phyloP scores from a whole-genome alignment of 495 filamentous ascomycete genomes.

The Astrocystis sublimbata region DNA sequence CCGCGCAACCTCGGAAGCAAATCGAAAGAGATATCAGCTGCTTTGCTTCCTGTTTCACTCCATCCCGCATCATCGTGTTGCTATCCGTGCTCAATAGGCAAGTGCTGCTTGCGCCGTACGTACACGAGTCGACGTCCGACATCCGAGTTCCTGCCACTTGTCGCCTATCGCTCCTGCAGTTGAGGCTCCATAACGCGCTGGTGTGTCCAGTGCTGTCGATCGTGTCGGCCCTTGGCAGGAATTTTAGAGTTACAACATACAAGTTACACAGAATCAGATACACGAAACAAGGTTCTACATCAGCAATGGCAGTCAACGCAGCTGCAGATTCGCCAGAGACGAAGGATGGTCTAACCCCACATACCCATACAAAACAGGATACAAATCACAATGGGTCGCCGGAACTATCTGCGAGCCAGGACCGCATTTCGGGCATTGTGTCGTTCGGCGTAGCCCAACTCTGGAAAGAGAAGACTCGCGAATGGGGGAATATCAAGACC shows the following conservation, averaged over 20 bases:
- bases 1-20: neutral
- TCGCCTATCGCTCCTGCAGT: neutral
- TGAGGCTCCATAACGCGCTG: neutral
- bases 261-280: neutral
- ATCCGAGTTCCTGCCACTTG: no score
- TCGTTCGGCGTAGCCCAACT: conserved; percentile 30
- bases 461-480: conserved; percentile 42
- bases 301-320: conserved; percentile 2
- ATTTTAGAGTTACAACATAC: neutral
- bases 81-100: no score
- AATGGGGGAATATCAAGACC: conserved; percentile 38
- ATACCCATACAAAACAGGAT: conserved; percentile 25
- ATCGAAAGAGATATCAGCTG: no score
- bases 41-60: no score
- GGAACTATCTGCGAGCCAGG: conserved; percentile 24
- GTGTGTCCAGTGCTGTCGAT: neutral
- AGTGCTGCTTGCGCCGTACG: neutral
- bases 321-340: neutral
- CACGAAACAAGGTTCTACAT: no score
- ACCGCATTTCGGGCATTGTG: conserved; percentile 12
- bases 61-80: no score
- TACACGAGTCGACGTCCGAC: neutral
- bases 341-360: neutral
- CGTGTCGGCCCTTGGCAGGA: neutral
- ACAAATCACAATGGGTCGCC: conserved; percentile 14